Conservation (phyloP, 108 stramenopile genomes). For the Cyclostephanos invisitatus region DNA sequence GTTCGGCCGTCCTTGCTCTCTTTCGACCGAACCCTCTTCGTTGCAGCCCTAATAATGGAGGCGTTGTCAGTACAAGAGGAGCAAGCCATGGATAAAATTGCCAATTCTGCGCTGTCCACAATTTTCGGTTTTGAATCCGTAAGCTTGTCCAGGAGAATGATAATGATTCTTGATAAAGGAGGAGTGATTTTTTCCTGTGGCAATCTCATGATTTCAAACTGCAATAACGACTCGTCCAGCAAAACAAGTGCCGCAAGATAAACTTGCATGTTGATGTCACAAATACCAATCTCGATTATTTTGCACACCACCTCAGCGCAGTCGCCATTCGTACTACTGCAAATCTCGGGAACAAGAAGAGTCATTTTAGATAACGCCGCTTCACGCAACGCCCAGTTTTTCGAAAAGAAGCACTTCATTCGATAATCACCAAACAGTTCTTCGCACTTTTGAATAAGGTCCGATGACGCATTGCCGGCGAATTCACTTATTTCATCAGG, state of each 20-base stretch:
- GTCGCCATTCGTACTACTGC: slow-evolving; percentile 17
- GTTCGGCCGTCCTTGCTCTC: slow-evolving; percentile 38
- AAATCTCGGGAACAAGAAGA: slow-evolving; percentile 37
- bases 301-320: slow-evolving; percentile 39
- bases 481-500: slow-evolving; percentile 54
- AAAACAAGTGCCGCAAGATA: slow-evolving; percentile 44
- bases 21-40: slow-evolving; percentile 40
- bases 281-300: slow-evolving; percentile 29
- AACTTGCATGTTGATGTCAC: slow-evolving; percentile 53
- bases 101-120: slow-evolving; percentile 43
- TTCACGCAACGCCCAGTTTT: slow-evolving; percentile 58
- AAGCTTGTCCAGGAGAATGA: slow-evolving; percentile 39
- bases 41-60: slow-evolving; percentile 28
- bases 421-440: slow-evolving; percentile 50
- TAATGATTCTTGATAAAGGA: slow-evolving; percentile 28
- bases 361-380: slow-evolving; percentile 55
- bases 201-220: slow-evolving; percentile 31
- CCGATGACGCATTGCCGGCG: slow-evolving; percentile 20
- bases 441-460: slow-evolving; percentile 42
- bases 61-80: slow-evolving; percentile 24
- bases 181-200: slow-evolving; percentile 20
- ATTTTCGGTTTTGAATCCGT: slow-evolving; percentile 46
- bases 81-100: slow-evolving; percentile 40
- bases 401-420: slow-evolving; percentile 57
- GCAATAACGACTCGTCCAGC: slow-evolving; percentile 45